phyloP scores from a whole-genome alignment of 192 early-diverging fungal genomes.

The Gigaspora rosea region DNA sequence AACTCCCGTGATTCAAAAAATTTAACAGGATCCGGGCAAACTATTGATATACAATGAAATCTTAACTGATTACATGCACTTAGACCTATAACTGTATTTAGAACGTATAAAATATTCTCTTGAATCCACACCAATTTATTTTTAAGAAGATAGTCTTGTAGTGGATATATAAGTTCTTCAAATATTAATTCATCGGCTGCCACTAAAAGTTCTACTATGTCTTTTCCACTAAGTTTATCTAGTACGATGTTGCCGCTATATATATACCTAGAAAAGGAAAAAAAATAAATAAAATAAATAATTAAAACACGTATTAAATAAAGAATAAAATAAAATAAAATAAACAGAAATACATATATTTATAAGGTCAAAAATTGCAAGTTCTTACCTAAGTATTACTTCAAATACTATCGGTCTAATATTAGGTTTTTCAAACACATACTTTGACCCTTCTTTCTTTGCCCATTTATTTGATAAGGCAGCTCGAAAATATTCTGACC shows the following conservation, averaged over 20 bases:
- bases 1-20: conserved; percentile 32
- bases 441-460: conserved; percentile 6
- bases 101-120: conserved; percentile 25
- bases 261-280: conserved; percentile 8
- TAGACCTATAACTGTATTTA: conserved; percentile 18
- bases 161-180: conserved; percentile 14
- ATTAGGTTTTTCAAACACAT: conserved; percentile 30
- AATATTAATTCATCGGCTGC: conserved; percentile 30
- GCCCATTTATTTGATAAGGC: conserved; percentile 29
- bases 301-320: too few relatives aligned
- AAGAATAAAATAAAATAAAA: too few relatives aligned
- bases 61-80: conserved; percentile 16
- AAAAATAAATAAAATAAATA: too few relatives aligned
- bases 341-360: too few relatives aligned
- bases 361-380: not conserved
- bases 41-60: conserved; percentile 28
- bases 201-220: conserved; percentile 16
- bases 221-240: conserved; percentile 10
- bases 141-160: conserved; percentile 12
- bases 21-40: conserved; percentile 24
- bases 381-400: conserved; percentile 12
- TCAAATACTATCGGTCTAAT: conserved; percentile 19
- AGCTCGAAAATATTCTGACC: conserved; percentile 30
- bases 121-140: conserved; percentile 24
- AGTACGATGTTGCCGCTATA: conserved; percentile 19